Percentiles rank a stretch among this genome's conserved stretches.
Conservation (phyloP, 352 stramenopile species). For the Hyaloperonospora arabidopsidis region DNA sequence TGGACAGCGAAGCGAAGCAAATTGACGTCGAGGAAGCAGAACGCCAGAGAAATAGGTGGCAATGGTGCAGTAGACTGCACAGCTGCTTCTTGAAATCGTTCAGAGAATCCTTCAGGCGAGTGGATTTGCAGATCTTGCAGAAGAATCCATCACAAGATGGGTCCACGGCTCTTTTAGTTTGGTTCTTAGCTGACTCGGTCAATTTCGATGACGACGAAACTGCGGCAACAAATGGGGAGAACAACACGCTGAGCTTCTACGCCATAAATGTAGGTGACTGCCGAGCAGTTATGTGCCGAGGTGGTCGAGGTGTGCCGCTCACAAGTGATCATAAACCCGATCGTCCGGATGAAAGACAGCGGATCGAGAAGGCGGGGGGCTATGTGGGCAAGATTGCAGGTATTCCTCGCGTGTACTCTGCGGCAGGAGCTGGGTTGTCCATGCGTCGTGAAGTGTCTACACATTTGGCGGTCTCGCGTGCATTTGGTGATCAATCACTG, state of each 20-base stretch:
- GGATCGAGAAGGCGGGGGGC: constrained; percentile 43
- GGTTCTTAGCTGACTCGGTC: constrained; percentile 29
- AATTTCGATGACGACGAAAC: not conserved
- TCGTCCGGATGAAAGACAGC: constrained; percentile 35
- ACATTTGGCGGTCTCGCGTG: constrained; percentile 48
- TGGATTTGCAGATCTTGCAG: constrained; percentile 37
- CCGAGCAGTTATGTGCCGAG: constrained; percentile 48
- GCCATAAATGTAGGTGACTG: constrained; percentile 56
- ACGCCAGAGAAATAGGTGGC: constrained; percentile 14
- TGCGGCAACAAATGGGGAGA: not conserved
- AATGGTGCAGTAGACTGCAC: constrained; percentile 27
- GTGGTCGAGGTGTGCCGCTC: constrained; percentile 30
- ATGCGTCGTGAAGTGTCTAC: constrained; percentile 28
- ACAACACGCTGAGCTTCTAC: constrained; percentile 35
- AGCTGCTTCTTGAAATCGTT: constrained; percentile 27
- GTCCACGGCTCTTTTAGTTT: constrained; percentile 46
- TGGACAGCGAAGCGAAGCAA: constrained; percentile 24
- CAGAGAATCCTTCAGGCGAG: constrained; percentile 32
- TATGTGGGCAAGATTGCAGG: constrained; percentile 43
- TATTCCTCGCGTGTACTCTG: constrained; percentile 47
- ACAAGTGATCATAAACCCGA: constrained; percentile 56
- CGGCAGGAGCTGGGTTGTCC: constrained; percentile 29
- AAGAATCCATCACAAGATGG: constrained; percentile 41
- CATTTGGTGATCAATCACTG: constrained; percentile 52
- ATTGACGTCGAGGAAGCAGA: constrained; percentile 32